Evolutionary conservation across 2,329 filamentous ascomycete genomes (phyloP).

Genomic region (Fusarium dimerum): DNA sequence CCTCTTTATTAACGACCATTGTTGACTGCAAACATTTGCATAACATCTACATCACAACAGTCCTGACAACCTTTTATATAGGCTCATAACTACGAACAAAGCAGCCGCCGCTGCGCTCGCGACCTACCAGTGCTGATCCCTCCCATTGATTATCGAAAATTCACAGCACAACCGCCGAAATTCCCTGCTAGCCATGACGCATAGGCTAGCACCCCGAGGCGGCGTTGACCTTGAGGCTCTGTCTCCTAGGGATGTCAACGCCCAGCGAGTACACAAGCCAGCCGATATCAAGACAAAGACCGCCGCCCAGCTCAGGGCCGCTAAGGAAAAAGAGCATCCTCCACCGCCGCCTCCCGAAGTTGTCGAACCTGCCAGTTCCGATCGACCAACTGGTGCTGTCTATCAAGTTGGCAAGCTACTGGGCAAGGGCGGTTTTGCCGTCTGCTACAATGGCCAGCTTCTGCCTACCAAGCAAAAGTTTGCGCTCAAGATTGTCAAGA

Average conservation of each 20-base stretch:
- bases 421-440: slow-evolving; percentile 80
- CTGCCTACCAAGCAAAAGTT: slow-evolving; percentile 66
- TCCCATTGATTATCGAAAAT: too few relatives aligned
- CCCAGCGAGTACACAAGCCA: slow-evolving; percentile 52
- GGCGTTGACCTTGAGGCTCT: slow-evolving; percentile 62
- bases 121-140: slow-evolving; percentile 4
- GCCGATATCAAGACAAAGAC: slow-evolving; percentile 54
- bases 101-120: slow-evolving; percentile 8
- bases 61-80: too few relatives aligned
- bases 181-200: slow-evolving; percentile 41
- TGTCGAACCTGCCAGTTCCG: slow-evolving; percentile 64
- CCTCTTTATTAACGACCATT: too few relatives aligned
- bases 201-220: slow-evolving; percentile 51
- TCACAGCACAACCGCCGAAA: neutral
- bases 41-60: too few relatives aligned
- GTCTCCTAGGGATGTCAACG: slow-evolving; percentile 66
- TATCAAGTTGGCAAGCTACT: slow-evolving; percentile 75
- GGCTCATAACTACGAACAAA: too few relatives aligned
- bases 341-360: slow-evolving; percentile 63
- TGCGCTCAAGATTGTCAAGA: slow-evolving; percentile 82
- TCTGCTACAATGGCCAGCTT: slow-evolving; percentile 74
- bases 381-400: slow-evolving; percentile 68
- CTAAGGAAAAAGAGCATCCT: slow-evolving; percentile 67
- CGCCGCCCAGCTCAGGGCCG: slow-evolving; percentile 53
- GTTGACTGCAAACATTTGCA: too few relatives aligned